These are phyloP conservation scores for Micractinium conductrix DNA, from an alignment of 139 green algal genomes.

Conservation along the genomic window DNA sequence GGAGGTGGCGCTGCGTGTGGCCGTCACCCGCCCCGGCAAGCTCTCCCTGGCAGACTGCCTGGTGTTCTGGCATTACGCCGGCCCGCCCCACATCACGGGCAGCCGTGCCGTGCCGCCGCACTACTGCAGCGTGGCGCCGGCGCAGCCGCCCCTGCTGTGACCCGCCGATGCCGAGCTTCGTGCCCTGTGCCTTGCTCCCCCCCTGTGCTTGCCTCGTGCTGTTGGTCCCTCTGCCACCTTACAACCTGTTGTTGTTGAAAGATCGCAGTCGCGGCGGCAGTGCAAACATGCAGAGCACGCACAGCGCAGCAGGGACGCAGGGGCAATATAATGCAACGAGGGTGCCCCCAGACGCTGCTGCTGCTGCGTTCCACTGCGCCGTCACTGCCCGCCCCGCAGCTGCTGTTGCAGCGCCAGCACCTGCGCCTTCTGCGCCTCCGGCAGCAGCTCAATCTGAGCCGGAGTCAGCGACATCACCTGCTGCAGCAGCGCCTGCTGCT, in stretches of 20 bases:
- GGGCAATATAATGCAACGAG: not conserved
- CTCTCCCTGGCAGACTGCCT: slow-evolving; percentile 10
- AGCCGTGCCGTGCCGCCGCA: slow-evolving; percentile 1
- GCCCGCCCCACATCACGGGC: slow-evolving; percentile 6
- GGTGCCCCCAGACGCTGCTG: not conserved
- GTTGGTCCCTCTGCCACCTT: not conserved
- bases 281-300: too few species aligned
- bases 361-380: too few species aligned
- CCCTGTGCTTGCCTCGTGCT: not conserved
- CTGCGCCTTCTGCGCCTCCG: slow-evolving; percentile 83
- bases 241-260: not conserved
- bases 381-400: slow-evolving; percentile 45
- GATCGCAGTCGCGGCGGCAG: too few species aligned
- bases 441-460: slow-evolving; percentile 87
- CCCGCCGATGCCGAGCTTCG: too few species aligned
- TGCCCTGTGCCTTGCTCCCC: not conserved
- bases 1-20: slow-evolving; percentile 53
- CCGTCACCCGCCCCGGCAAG: slow-evolving; percentile 47
- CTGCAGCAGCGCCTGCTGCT: slow-evolving; percentile 68
- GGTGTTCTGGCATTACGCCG: slow-evolving; percentile 15
- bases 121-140: not conserved
- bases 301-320: not conserved
- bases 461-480: slow-evolving; percentile 89
- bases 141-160: not conserved
- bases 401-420: slow-evolving; percentile 86